A percentile compares a stretch with the other conserved stretches of the same genome.
phyloP scores from a whole-genome alignment of 345 rosid genomes.

The Geranium rotundifolium region DNA sequence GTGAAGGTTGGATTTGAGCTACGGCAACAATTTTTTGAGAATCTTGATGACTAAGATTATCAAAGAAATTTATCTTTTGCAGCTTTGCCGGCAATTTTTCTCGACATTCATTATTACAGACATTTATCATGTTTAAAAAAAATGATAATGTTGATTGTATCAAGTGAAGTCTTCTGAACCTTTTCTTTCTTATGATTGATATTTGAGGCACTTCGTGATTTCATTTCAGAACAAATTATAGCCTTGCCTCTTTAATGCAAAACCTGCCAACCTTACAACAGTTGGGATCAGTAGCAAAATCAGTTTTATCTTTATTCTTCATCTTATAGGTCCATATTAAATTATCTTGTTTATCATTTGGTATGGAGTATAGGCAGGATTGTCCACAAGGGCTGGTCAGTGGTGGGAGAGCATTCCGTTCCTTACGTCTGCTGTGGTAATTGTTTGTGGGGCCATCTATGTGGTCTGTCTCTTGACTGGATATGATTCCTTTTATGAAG shows the following conservation, averaged over 20 bases:
- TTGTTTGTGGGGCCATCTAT: slow-evolving; percentile 62
- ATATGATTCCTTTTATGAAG: slow-evolving; percentile 70
- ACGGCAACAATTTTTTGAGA: no score
- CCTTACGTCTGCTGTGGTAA: slow-evolving; percentile 62
- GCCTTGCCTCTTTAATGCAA: background rate
- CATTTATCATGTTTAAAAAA: no score
- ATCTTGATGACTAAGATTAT: no score
- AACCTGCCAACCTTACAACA: background rate
- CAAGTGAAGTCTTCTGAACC: no score
- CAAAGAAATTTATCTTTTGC: no score
- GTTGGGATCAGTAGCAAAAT: background rate
- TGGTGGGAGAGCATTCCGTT: slow-evolving; percentile 95
- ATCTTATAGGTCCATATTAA: background rate
- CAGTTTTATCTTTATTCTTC: background rate
- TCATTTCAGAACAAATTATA: background rate
- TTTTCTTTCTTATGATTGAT: no score
- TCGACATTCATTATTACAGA: no score
- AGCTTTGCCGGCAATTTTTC: no score
- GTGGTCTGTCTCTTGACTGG: slow-evolving; percentile 68
- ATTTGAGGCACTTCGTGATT: background rate
- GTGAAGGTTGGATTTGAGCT: no score
- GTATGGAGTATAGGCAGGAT: slow-evolving; percentile 49
- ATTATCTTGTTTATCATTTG: background rate
- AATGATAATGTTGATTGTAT: no score
- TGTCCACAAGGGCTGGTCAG: slow-evolving; percentile 58